Base-by-base conservation (phyloP, 2,329 filamentous ascomycete genomes). In the Nigrospora sphaerica region DNA sequence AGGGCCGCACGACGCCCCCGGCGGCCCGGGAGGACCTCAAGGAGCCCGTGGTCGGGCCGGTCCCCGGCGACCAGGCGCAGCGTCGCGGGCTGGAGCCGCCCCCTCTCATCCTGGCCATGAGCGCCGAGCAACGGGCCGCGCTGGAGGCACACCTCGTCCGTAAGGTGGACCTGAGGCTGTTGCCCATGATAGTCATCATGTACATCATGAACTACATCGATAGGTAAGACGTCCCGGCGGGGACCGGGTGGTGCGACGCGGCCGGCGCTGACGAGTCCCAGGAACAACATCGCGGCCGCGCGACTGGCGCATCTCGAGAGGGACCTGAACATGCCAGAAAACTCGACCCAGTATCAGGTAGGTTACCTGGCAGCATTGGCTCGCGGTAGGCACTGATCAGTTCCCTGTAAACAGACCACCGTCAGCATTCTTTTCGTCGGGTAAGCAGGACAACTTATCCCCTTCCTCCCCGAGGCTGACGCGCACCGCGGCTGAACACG, bases 121-220 rank as follows among this genome's bases (percentile, higher is more conserved):
- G 71, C 2, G 65, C 68, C 1, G 77, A 80, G 52, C 66, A 80
- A 52, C 71, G 77, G 34, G 46, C 60, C 0, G 55, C 59, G 6
- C 67, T 78, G 1, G 83, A 88, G 59, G 70, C 65, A 48, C 73
- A 69, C 43, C 63, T 88, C 44, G 69, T 75, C 48, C 72, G 75
- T 50, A 88, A 85, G 61, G 79, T 88, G 45, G 85, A 88, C 59
- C 54, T 76, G 10, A 69, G 82, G 44, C 61, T 88, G 31, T 68
- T 88, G 55, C 84, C 84, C 0, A 81, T 82, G 65, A 70, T 86
- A 37, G 77, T 86, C 44, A 54, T 86, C 40, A 85, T 87, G 72
- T 87, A 85, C 54, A 81, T 86, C 53, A 69, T 86, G 68, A 86
- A 85, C 55, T 85, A 84, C 57, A 64, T 85, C 12, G 78, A 82